phyloP scores from a whole-genome alignment of 108 stramenopile genomes.

The Hondaea fermentalgiana region DNA sequence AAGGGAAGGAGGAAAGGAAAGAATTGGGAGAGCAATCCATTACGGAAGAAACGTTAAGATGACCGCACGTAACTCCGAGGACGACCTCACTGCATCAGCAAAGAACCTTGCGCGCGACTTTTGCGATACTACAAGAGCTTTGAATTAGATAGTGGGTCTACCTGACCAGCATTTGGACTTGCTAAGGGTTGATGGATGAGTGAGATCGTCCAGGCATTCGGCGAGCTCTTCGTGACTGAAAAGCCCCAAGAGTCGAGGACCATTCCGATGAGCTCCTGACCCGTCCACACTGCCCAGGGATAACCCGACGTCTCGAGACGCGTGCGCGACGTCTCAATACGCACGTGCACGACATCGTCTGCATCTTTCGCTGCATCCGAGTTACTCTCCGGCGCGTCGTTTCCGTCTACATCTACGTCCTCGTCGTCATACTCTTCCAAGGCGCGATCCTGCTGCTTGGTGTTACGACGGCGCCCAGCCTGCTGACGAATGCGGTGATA shows the following conservation, averaged over 20 bases:
- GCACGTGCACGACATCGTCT: not conserved
- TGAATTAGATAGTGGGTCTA: too few relatives aligned
- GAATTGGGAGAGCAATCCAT: too few relatives aligned
- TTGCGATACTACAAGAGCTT: too few relatives aligned
- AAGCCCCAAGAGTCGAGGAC: not conserved
- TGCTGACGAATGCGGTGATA: not conserved
- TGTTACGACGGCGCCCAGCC: not conserved
- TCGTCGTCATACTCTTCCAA: not conserved
- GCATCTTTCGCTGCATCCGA: too few relatives aligned
- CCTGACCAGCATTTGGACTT: too few relatives aligned
- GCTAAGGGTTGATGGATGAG: not conserved
- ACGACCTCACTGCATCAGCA: too few relatives aligned
- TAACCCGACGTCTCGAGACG: not conserved
- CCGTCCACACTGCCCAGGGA: not conserved
- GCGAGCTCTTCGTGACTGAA: not conserved
- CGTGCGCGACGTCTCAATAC: not conserved
- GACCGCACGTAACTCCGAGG: too few relatives aligned
- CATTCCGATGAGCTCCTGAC: not conserved
- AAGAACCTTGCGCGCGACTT: too few relatives aligned
- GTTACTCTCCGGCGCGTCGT: too few relatives aligned
- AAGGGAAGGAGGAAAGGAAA: too few relatives aligned
- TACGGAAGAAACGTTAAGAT: too few relatives aligned
- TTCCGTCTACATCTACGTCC: not conserved
- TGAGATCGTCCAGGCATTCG: not conserved
- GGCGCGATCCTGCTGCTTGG: not conserved